phyloP scores from a whole-genome alignment of 2,329 filamentous ascomycete species.

The Colletotrichum nymphaeae region DNA sequence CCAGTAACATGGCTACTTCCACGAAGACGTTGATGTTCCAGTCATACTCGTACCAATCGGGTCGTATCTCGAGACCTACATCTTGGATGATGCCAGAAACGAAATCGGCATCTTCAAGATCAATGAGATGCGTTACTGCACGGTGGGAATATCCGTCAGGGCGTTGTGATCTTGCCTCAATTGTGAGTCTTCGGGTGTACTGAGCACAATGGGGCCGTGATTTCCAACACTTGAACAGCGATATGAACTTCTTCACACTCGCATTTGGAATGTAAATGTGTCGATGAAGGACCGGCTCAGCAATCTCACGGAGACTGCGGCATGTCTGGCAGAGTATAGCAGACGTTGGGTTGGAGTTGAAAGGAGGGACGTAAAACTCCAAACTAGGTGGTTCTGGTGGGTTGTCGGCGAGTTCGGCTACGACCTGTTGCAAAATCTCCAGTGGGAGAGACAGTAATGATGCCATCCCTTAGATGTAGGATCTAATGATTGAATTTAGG shows the following conservation, averaged over 20 bases:
- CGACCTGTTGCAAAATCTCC: conserved; percentile 23
- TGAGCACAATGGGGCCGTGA: conserved; percentile 4
- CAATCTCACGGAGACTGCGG: not conserved
- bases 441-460: conserved; percentile 16
- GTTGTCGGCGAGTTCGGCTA: not conserved
- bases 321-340: conserved; percentile 24
- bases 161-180: conserved; percentile 1
- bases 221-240: conserved; percentile 16
- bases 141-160: not conserved
- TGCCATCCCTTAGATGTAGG: not conserved
- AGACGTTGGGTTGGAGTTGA: not conserved
- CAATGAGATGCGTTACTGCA: not conserved
- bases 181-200: conserved; percentile 8
- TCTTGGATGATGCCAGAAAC: not conserved
- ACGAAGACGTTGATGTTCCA: conserved; percentile 20
- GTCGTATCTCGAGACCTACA: not conserved
- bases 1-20: conserved; percentile 17
- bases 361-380: not conserved
- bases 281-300: conserved; percentile 11
- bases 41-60: conserved; percentile 13
- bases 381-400: not conserved
- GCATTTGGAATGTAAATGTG: conserved; percentile 12
- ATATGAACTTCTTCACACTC: not conserved
- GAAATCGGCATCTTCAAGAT: not conserved
- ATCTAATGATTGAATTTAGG: too few species aligned